These are phyloP conservation scores for Endogone sp. DNA, from an alignment of 192 early-diverging fungal genomes.

Conservation along the genomic window DNA sequence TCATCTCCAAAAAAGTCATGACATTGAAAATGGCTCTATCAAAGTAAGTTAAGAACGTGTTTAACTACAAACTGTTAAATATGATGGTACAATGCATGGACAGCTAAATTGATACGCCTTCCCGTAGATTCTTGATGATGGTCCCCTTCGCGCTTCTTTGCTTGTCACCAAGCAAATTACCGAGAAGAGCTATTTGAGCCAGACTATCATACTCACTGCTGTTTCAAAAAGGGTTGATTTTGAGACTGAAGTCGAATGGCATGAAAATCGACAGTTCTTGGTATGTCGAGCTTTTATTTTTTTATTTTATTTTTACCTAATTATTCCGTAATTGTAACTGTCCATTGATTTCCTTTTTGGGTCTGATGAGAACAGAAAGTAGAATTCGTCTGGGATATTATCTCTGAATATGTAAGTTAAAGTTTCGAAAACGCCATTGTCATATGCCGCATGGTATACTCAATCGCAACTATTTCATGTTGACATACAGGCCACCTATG, in stretches of 20 bases:
- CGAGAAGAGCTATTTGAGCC: conserved; percentile 61
- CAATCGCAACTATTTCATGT: no score
- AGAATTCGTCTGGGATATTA: conserved; percentile 85
- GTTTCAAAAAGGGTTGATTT: conserved; percentile 78
- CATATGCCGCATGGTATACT: no score
- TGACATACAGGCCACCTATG: conserved; percentile 80
- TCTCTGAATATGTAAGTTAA: conserved; percentile 23
- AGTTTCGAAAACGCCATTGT: not conserved
- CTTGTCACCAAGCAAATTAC: conserved; percentile 61
- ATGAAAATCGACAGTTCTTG: conserved; percentile 85
- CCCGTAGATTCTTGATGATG: conserved; percentile 60
- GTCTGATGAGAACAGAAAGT: conserved; percentile 63
- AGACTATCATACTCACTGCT: conserved; percentile 76
- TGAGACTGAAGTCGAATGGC: conserved; percentile 86
- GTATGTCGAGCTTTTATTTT: conserved; percentile 18
- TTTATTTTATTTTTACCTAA: not conserved
- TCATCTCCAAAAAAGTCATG: conserved; percentile 81
- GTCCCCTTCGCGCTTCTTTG: conserved; percentile 78
- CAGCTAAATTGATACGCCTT: not conserved
- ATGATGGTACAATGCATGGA: no score
- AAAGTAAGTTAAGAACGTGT: conserved; percentile 13
- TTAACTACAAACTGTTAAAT: conserved; percentile 10
- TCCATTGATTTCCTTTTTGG: not conserved
- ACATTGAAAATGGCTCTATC: conserved; percentile 50
- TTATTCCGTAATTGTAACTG: not conserved